Evolutionary conservation across 768 basidiomycete genomes (phyloP), one percentile per base, ranked within the genome.

Genomic region (Fistulinella prunicolor): DNA sequence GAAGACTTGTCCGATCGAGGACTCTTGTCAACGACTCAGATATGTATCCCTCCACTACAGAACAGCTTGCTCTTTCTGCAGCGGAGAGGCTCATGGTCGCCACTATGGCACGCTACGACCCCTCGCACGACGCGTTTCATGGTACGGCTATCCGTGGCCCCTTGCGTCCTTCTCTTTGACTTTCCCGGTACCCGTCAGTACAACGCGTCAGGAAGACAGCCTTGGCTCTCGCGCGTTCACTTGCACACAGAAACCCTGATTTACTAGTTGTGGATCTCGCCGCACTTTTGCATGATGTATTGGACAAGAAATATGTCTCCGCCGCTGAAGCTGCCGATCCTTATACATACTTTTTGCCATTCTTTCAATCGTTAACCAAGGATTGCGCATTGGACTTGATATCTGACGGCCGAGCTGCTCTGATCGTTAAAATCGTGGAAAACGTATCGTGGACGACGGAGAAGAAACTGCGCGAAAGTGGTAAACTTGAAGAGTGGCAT

Each of bases 401-500:
- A 37, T 55, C 64, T 13, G 81, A 86, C 46, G 81, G 82, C 2
- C 76, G 85, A 22, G 85, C 81, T 22, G 69, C 66, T 36, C 55
- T 71, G 19, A 73, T 89, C 39, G 69, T 78, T 21, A 71, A 67
- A 54, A 80, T 94, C 50, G 73, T 94, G 23, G 83, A 89, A 26
- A 85, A 83, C 52, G 84, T 93, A 4, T 91, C 87, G 0, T 94
- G 89, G 88, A 84, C 79, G 36, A 92, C 85, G 3, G 93, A 94
- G 66, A 85, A 82, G 63, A 80, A 74, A 51, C 70, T 88, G 7
- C 73, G 78, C 14, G 74, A 77, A 42, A 62, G 67, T 2, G 82
- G 80, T 0, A 50, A 69, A 44, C 80, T 86, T 72, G 77, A 73
- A 3, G 68, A 72, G 19, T 90, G 88, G 89, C 85, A 91, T 54